Conservation (phyloP, 164 flowering plant genomes). For the Echeveria elegans region DNA sequence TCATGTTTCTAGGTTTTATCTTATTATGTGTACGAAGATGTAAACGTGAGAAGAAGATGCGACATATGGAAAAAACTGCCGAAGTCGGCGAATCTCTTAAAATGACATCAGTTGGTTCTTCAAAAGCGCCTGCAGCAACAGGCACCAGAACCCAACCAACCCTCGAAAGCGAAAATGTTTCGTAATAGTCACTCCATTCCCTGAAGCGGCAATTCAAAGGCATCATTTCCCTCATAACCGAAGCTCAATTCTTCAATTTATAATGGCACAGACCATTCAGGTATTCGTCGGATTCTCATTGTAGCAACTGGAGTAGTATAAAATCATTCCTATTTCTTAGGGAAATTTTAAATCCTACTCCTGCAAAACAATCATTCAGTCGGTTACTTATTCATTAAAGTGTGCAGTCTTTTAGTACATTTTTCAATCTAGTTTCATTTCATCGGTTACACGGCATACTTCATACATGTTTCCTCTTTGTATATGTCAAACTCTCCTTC, state of each 20-base stretch:
- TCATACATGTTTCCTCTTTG: too few species aligned
- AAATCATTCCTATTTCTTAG: too few species aligned
- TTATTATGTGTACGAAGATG: background rate
- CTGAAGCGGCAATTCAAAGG: background rate
- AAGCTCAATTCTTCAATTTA: background rate
- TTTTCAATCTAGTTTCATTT: too few species aligned
- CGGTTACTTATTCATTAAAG: too few species aligned
- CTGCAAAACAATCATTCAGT: too few species aligned
- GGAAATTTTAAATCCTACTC: too few species aligned
- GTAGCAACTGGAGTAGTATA: background rate
- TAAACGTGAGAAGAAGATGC: background rate
- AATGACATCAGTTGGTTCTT: conserved; percentile 1
- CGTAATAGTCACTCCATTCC: background rate
- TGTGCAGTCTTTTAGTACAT: too few species aligned
- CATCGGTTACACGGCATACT: too few species aligned
- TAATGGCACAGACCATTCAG: background rate
- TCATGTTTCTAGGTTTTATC: background rate
- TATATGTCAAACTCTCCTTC: too few species aligned
- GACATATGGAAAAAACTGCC: background rate
- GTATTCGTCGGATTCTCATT: background rate
- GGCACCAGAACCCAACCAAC: conserved; percentile 3
- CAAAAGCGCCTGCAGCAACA: conserved; percentile 1
- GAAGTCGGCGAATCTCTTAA: conserved; percentile 2
- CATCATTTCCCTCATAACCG: background rate
- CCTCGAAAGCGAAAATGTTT: background rate